Conservation (phyloP, 805 yeast species). For the Saccharomycopsis malanga region DNA sequence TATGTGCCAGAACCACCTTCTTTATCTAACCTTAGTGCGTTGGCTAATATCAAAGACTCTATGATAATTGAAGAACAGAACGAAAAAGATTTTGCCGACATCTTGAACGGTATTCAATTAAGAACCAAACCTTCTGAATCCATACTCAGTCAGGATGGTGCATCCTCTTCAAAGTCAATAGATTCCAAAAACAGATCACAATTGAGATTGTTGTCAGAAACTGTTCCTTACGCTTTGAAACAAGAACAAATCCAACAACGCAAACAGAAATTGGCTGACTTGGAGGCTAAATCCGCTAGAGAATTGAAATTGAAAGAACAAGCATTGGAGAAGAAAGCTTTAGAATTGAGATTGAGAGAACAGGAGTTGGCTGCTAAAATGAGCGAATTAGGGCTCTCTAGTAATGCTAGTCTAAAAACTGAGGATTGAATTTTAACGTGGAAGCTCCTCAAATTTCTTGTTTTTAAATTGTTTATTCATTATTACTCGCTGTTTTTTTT, state of each 20-base stretch:
- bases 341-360: slow-evolving; percentile 62
- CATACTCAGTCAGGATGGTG: not conserved
- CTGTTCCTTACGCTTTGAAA: slow-evolving; percentile 76
- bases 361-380: slow-evolving; percentile 17
- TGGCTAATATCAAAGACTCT: slow-evolving; percentile 23
- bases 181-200: slow-evolving; percentile 40
- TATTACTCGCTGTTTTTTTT: too few relatives aligned
- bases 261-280: slow-evolving; percentile 70
- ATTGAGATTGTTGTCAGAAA: slow-evolving; percentile 70
- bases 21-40: slow-evolving; percentile 55
- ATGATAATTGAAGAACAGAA: slow-evolving; percentile 20
- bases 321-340: slow-evolving; percentile 67
- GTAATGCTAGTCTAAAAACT: not conserved
- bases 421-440: not conserved
- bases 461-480: too few relatives aligned
- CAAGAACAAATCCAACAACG: slow-evolving; percentile 70
- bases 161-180: slow-evolving; percentile 7
- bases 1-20: slow-evolving; percentile 45
- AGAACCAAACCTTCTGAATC: slow-evolving; percentile 9
- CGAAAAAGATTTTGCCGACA: slow-evolving; percentile 21
- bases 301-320: slow-evolving; percentile 71
- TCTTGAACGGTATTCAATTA: slow-evolving; percentile 13
- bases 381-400: slow-evolving; percentile 11
- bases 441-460: too few relatives aligned
- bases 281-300: slow-evolving; percentile 70